phyloP scores from a whole-genome alignment of 1,284 basidiomycete genomes.

The Fomitopsis schrenkii region DNA sequence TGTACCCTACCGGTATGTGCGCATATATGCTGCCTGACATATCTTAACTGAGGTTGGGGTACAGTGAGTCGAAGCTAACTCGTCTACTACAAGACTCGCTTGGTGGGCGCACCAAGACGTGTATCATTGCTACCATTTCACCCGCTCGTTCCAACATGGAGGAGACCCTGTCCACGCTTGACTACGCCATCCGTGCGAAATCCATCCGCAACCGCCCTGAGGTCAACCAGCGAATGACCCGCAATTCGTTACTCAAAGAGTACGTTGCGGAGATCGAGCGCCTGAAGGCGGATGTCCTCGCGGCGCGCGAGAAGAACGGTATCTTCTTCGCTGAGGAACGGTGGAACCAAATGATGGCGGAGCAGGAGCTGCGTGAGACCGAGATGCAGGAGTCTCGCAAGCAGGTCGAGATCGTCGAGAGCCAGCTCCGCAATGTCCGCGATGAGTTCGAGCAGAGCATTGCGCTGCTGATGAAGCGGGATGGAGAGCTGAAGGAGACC shows the following conservation, averaged over 20 bases:
- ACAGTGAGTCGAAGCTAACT: slow-evolving; percentile 88
- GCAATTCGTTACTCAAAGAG: slow-evolving; percentile 90
- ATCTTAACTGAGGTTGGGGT: slow-evolving; percentile 11
- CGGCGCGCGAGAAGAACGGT: slow-evolving; percentile 92
- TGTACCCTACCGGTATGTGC: slow-evolving; percentile 84
- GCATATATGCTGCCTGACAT: not conserved
- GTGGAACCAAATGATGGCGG: slow-evolving; percentile 79
- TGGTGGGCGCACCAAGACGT: slow-evolving; percentile 97
- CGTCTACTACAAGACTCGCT: slow-evolving; percentile 97
- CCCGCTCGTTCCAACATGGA: slow-evolving; percentile 92
- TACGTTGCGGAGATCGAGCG: slow-evolving; percentile 95
- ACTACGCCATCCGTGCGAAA: slow-evolving; percentile 96
- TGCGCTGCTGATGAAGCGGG: slow-evolving; percentile 66
- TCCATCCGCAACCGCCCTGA: slow-evolving; percentile 96
- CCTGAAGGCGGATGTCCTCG: slow-evolving; percentile 86
- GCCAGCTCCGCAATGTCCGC: slow-evolving; percentile 73
- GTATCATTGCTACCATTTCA: slow-evolving; percentile 95
- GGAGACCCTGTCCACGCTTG: slow-evolving; percentile 96
- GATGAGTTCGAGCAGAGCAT: slow-evolving; percentile 92
- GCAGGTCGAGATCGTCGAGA: slow-evolving; percentile 79
- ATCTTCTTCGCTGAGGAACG: slow-evolving; percentile 89
- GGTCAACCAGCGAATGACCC: slow-evolving; percentile 91
- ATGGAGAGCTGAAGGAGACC: slow-evolving; percentile 70
- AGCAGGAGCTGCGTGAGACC: slow-evolving; percentile 72
- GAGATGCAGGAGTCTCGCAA: slow-evolving; percentile 80